Conservation (phyloP, 768 basidiomycete species). For the Boletales sp. region DNA sequence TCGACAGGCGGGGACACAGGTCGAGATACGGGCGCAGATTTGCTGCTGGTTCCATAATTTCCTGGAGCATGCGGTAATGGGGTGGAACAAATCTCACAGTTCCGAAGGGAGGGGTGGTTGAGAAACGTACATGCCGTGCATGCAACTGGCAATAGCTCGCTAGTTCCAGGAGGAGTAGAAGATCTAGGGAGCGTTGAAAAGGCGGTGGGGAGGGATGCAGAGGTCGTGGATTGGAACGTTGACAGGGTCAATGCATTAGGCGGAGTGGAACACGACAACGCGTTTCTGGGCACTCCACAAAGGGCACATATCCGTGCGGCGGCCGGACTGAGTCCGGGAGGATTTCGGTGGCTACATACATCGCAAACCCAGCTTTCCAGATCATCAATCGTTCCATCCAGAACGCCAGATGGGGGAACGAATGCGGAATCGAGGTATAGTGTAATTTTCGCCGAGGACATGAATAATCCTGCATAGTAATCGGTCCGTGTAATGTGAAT, state of each 20-base stretch:
- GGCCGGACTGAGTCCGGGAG: slow-evolving; percentile 67
- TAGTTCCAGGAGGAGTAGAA: slow-evolving; percentile 16
- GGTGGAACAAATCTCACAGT: slow-evolving; percentile 87
- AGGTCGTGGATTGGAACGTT: slow-evolving; percentile 37
- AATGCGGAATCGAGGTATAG: slow-evolving; percentile 50
- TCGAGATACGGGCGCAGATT: slow-evolving; percentile 66
- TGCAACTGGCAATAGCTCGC: slow-evolving; percentile 39
- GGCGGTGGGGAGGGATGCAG: slow-evolving; percentile 30
- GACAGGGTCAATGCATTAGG: slow-evolving; percentile 34
- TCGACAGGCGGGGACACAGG: slow-evolving; percentile 47
- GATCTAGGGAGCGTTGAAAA: slow-evolving; percentile 16
- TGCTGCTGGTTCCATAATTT: slow-evolving; percentile 31
- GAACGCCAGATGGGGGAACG: slow-evolving; percentile 22
- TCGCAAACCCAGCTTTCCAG: slow-evolving; percentile 77
- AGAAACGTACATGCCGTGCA: slow-evolving; percentile 92
- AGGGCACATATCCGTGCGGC: slow-evolving; percentile 70
- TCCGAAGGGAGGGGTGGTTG: slow-evolving; percentile 68
- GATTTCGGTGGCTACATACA: slow-evolving; percentile 85
- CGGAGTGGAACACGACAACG: slow-evolving; percentile 26
- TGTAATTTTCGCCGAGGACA: slow-evolving; percentile 86
- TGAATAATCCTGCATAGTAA: slow-evolving; percentile 86
- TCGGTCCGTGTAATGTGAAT: slow-evolving; percentile 71
- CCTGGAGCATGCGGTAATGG: slow-evolving; percentile 43
- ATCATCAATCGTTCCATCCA: slow-evolving; percentile 29
- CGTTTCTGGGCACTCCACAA: slow-evolving; percentile 72